These are phyloP conservation scores for Nephelium lappaceum DNA, from an alignment of 345 rosid genomes.

Conservation along the genomic window DNA sequence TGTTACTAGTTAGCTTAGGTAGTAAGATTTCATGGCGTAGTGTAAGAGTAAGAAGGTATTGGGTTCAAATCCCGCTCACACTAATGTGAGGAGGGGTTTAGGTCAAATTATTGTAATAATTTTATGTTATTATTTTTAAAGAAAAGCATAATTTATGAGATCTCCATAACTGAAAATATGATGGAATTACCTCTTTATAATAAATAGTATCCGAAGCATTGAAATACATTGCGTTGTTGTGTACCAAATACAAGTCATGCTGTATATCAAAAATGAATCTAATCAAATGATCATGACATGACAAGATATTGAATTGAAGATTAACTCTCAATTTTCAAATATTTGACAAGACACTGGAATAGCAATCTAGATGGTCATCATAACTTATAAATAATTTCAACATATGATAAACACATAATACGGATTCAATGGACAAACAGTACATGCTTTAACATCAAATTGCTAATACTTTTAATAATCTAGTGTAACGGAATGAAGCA, in stretches of 20 bases:
- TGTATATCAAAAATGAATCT: slow-evolving; percentile 19
- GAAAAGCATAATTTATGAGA: neutral
- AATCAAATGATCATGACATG: slow-evolving; percentile 21
- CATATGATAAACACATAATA: neutral
- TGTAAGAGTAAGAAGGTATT: too few species aligned
- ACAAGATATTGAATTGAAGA: neutral
- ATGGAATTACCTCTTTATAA: slow-evolving; percentile 30
- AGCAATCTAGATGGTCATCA: neutral
- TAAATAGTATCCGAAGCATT: slow-evolving; percentile 37
- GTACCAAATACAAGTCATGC: slow-evolving; percentile 31
- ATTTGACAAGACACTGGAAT: neutral
- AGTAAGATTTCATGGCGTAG: too few species aligned
- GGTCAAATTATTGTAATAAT: too few species aligned
- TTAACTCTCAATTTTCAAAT: neutral
- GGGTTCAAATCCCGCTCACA: too few species aligned
- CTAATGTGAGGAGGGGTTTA: too few species aligned
- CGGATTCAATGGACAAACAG: neutral
- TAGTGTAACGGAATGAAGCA: too few species aligned
- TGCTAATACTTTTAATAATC: too few species aligned
- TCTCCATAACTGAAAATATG: neutral
- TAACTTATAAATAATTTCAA: neutral
- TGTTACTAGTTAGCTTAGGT: too few species aligned
- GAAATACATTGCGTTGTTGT: slow-evolving; percentile 33
- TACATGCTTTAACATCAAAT: too few species aligned
- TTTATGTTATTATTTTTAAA: too few species aligned